Conservation (phyloP, 2,329 filamentous ascomycete genomes). For the Tricladium varicosporioides region DNA sequence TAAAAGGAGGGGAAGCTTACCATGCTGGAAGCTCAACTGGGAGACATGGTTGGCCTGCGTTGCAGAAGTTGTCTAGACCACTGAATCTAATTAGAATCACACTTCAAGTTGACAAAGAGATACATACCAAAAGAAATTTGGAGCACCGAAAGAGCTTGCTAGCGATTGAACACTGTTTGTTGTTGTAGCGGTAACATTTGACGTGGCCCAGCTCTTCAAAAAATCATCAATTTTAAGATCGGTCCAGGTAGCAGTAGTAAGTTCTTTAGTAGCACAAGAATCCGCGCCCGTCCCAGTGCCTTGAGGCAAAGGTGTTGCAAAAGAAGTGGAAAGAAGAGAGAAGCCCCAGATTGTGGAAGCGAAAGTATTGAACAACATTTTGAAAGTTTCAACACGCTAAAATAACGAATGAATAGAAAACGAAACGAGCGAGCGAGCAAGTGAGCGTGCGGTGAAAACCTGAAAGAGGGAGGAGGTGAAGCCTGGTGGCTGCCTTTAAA, state of each 20-base stretch:
- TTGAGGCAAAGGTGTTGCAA: neutral
- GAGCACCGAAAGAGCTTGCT: conserved; percentile 13
- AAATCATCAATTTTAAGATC: conserved; percentile 11
- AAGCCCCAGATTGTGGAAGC: too few species aligned
- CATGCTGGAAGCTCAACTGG: conserved; percentile 16
- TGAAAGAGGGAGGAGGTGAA: too few species aligned
- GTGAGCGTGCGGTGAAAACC: too few species aligned
- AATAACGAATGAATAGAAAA: too few species aligned
- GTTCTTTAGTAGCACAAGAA: conserved; percentile 6
- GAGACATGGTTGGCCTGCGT: conserved; percentile 18
- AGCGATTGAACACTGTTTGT: conserved; percentile 17
- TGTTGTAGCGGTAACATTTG: conserved; percentile 2
- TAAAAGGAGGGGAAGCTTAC: conserved; percentile 3
- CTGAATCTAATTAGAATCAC: conserved; percentile 1
- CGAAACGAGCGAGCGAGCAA: too few species aligned
- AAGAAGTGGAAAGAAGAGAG: neutral
- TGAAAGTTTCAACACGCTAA: too few species aligned
- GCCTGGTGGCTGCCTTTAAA: too few species aligned
- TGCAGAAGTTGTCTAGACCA: conserved; percentile 17
- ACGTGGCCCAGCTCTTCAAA: neutral
- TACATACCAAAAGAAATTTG: conserved; percentile 20
- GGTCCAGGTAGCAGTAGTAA: conserved; percentile 9
- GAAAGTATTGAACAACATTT: too few species aligned
- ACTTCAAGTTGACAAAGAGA: neutral
- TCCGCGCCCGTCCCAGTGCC: neutral